Evolutionary conservation across 805 yeast species (phyloP), one percentile per base, ranked within the genome.

Genomic region (Ogataea pini): DNA sequence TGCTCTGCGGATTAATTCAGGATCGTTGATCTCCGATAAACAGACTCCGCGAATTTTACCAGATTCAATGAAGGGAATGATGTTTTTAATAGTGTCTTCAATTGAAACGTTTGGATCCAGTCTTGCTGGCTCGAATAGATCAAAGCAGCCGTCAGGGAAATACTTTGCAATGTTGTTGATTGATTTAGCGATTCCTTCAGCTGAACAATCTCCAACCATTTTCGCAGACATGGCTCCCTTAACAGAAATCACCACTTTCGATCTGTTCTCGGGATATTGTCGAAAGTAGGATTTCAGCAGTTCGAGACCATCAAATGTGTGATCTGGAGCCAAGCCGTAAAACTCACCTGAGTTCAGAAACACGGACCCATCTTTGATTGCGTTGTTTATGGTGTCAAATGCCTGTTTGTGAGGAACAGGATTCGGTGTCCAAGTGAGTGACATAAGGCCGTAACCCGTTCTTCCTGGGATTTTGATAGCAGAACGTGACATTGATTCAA

Each of bases 401-500:
- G 86, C 82, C 45, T 73, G 70, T 16, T 76, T 80, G 44, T 73
- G 64, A 7, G 85, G 76, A 28, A 77, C 65, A 28, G 88, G 89
- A 0, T 58, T 63, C 0, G 83, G 78, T 33, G 76, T 73, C 88
- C 87, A 81, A 1, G 96, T 86, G 63, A 87, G 73, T 47, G 85
- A 79, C 96, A 90, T 88, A 53, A 89, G 75, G 38, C 97, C 96
- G 56, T 78, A 81, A 37, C 96, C 96, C 47, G 71, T 69, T 28
- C 57, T 57, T 17, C 62, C 62, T 5, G 48, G 42, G 22, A 58
- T 48, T 16, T 33, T 41, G 37, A 52, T 43, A 9, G 28, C 20
- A 12, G 22, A 17, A 3, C 27, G 24, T 10, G 42, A 7, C 42
- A 39, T 39, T 19, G 38, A 5, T 14, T 7, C 13, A n/a, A 16